A percentile compares a stretch with the other conserved stretches of the same genome.
phyloP scores from a whole-genome alignment of 2,329 filamentous ascomycete genomes.

The Dactylellina leptospora region DNA sequence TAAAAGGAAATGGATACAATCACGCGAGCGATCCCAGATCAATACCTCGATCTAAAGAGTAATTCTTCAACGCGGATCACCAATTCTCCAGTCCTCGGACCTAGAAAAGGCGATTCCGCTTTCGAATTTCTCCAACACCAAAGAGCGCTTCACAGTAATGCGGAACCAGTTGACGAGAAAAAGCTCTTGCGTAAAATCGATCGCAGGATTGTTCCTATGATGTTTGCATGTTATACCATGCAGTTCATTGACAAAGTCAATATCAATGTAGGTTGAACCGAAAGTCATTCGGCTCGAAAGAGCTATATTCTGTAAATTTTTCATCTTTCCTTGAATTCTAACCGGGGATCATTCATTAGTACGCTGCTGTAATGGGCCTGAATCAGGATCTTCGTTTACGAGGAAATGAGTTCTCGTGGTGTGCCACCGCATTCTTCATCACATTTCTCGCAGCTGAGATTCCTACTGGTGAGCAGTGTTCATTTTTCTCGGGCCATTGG shows the following conservation, averaged over 20 bases:
- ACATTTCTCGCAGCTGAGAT: slow-evolving; percentile 69
- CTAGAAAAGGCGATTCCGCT: slow-evolving; percentile 37
- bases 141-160: slow-evolving; percentile 9
- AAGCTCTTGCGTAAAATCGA: slow-evolving; percentile 68
- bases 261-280: slow-evolving; percentile 69
- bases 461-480: slow-evolving; percentile 65
- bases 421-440: slow-evolving; percentile 71
- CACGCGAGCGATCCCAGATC: slow-evolving; percentile 8
- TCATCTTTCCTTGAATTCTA: no score
- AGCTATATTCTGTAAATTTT: no score
- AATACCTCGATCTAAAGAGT: slow-evolving; percentile 39
- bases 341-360: no score
- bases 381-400: slow-evolving; percentile 66
- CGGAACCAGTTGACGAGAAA: slow-evolving; percentile 61
- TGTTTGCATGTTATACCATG: slow-evolving; percentile 71
- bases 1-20: slow-evolving; percentile 14
- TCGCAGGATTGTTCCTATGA: slow-evolving; percentile 69
- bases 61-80: slow-evolving; percentile 22
- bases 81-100: not conserved
- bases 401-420: slow-evolving; percentile 71
- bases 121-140: slow-evolving; percentile 53
- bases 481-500: no score
- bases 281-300: no score
- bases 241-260: slow-evolving; percentile 73
- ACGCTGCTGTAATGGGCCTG: slow-evolving; percentile 73